Evolutionary conservation across 78 protist genomes (phyloP), one percentile per base, ranked within the genome.

Genomic region (Pelomyxa schiedti): DNA sequence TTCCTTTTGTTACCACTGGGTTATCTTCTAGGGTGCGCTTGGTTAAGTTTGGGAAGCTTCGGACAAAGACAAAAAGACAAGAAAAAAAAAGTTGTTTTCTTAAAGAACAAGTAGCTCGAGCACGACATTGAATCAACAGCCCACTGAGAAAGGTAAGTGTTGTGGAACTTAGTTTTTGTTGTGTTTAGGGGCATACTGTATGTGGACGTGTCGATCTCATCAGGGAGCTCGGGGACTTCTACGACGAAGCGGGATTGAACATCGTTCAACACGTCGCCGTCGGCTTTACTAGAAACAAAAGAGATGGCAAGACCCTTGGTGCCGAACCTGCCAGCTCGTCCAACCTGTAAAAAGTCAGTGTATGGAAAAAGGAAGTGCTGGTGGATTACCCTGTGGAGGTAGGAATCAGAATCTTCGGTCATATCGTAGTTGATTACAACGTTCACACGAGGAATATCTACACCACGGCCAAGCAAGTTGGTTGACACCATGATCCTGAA

Each of bases 241-340:
- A 93, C 96, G 52, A 74, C 96, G 79, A 96, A 98, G 72, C 98
- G 93, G 16, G 63, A 38, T 80, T 98, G 99, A 26, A 97, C 93
- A 47, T 80, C 39, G 67, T 77, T 69, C 41, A 97, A 79, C 2
- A 91, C 32, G 24, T 22, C 75, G 22, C 42, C 35, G 39, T 94
- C 98, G 29, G 72, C 97, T 3, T 32, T 43, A 4, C 92, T 4
- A 1, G 97, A 53, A 37, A 93, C 76, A 63, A 97, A 95, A 29
- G 97, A 79, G 75, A 98, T 90, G 41, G 99, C 98, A 1, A 97
- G 86, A 41, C 99, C 99, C 76, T 94, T 94, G 79, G 99, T 98
- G 66, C 98, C 99, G 40, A 97, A 98, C 16, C 99, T 90, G 26
- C 99, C 99, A 8, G 99, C 96, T 43, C 99, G 92, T 32, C 98